These are phyloP conservation scores for Tubosaeta sp. DNA, from an alignment of 768 basidiomycete genomes.

Conservation along the genomic window DNA sequence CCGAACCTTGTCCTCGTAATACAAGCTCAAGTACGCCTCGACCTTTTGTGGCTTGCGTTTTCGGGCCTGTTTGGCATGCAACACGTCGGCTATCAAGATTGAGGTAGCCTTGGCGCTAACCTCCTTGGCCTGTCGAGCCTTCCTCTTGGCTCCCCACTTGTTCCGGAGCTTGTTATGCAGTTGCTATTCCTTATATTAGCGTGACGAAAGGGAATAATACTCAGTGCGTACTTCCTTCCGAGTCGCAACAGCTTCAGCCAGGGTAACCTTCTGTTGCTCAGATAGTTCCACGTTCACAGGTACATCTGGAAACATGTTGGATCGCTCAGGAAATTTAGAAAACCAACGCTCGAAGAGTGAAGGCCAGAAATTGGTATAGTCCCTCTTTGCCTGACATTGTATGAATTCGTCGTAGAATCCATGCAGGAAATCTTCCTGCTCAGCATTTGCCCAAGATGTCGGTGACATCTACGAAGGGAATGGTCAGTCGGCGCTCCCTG, in stretches of 20 bases:
- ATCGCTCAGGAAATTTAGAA: background rate
- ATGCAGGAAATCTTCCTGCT: background rate
- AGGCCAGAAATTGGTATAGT: background rate
- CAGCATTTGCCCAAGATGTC: background rate
- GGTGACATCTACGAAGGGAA: background rate
- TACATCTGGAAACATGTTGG: background rate
- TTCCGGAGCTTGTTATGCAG: constrained; percentile 1
- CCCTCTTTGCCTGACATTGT: background rate
- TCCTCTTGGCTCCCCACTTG: background rate
- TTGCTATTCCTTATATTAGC: background rate
- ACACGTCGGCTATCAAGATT: background rate
- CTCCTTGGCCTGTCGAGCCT: background rate
- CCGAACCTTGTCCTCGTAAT: background rate
- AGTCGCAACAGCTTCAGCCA: background rate
- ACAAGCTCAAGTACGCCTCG: background rate
- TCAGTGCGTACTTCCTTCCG: background rate
- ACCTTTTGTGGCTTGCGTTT: background rate
- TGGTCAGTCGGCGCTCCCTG: no score
- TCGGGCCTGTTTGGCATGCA: background rate
- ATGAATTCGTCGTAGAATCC: background rate
- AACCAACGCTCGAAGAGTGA: background rate
- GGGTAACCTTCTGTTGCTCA: background rate
- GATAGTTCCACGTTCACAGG: background rate
- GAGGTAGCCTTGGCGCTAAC: background rate
- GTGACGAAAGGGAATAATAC: no score